Conservation (phyloP, 306 rosid genomes). For the Cucurbita pepo region DNA sequence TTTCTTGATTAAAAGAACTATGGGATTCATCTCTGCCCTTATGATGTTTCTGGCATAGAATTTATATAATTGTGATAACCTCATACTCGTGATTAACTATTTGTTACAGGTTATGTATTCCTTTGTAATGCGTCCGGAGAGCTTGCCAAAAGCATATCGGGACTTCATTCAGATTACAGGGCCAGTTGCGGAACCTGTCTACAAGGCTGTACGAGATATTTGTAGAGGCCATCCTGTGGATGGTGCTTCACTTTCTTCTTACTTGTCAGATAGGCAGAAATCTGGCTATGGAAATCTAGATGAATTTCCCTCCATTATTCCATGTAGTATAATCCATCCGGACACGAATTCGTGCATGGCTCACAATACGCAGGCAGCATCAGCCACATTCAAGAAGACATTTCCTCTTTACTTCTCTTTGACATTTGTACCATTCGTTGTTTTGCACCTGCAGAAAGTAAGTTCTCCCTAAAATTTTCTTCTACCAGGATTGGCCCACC, state of each 20-base stretch:
- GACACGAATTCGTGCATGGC: constrained; percentile 63
- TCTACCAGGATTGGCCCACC: neutral
- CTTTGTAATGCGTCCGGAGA: constrained; percentile 98
- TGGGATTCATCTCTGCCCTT: neutral
- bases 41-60: neutral
- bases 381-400: constrained; percentile 81
- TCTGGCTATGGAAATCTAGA: constrained; percentile 46
- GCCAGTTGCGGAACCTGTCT: constrained; percentile 85
- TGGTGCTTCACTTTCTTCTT: constrained; percentile 52
- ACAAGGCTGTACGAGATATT: constrained; percentile 81
- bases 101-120: constrained; percentile 77
- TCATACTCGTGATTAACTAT: neutral
- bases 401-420: constrained; percentile 92
- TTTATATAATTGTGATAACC: neutral
- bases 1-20: neutral
- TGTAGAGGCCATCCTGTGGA: constrained; percentile 76
- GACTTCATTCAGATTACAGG: constrained; percentile 92
- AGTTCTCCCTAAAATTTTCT: neutral
- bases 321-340: constrained; percentile 80
- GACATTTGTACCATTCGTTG: constrained; percentile 90
- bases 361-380: constrained; percentile 58
- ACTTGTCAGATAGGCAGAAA: constrained; percentile 35
- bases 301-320: constrained; percentile 73
- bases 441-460: constrained; percentile 89
- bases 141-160: constrained; percentile 83